Evolutionary conservation across 2,329 filamentous ascomycete genomes (phyloP), one percentile per base, ranked within the genome.

Genomic region (Exophiala xenobiotica): DNA sequence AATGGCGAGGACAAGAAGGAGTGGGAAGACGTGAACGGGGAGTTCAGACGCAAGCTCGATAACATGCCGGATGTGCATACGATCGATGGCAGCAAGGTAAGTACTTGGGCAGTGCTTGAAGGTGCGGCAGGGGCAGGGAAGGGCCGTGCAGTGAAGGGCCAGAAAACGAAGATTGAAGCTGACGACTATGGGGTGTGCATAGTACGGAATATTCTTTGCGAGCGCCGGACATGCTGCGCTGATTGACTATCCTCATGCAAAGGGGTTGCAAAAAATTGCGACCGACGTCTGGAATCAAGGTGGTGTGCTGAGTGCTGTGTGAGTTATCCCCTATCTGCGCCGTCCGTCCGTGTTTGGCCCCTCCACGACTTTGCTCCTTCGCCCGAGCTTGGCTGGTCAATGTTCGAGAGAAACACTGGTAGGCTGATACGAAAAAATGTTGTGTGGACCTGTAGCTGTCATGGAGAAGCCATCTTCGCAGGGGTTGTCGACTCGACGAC

Each of bases 31-130:
- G 38, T 46, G 16, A 61, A 60, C 53, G 71, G 72, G 56, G 71
- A 71, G 5, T 77, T 78, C 62, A 65, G 72, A 47, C 63, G 66
- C 44, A 75, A 76, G 61, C 63, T 77, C 7, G 74, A 76, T 58
- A 66, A 68, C 27, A 65, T 75, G 59, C 56, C 65, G 43, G 71
- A 69, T 51, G 67, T 74, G 1, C 49, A 60, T 1, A 66, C 68
- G 16, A 31, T 74, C 12, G 67, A 73, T 33, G 58, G 49, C 16
- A 55, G 48, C 42, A 44, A 46, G 23, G 51, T 37, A 26, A 37
- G 51, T 39, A n/a, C n/a, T n/a, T n/a, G n/a, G n/a, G n/a, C n/a
- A n/a, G n/a, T n/a, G n/a, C n/a, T n/a, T n/a, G n/a, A n/a, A n/a
- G n/a, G n/a, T n/a, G n/a, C n/a, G n/a, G n/a, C n/a, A n/a, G n/a